Evolutionary conservation across 2,329 filamentous ascomycete species (phyloP).

Genomic region (Colletotrichum sp.): DNA sequence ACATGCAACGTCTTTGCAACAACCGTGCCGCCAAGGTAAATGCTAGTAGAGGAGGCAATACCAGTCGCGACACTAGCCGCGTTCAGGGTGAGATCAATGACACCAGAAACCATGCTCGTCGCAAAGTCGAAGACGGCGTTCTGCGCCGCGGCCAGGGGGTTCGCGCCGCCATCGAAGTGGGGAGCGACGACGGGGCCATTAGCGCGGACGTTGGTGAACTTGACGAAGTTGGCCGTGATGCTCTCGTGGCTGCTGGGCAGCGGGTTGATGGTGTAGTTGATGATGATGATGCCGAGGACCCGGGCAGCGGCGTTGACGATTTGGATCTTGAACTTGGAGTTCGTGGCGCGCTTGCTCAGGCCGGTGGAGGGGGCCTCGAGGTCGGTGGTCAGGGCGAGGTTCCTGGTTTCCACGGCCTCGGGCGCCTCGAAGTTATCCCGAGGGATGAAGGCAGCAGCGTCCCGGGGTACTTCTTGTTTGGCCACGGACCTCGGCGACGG

Average conservation of each 20-base stretch:
- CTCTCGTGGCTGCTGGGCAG: background rate
- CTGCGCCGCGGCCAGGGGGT: background rate
- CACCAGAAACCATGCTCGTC: background rate
- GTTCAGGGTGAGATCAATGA: rapidly evolving
- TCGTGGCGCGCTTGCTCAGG: background rate
- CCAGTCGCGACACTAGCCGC: background rate
- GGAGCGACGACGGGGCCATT: background rate
- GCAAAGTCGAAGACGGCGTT: background rate
- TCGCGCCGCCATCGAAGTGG: background rate
- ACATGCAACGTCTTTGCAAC: background rate
- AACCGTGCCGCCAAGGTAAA: rapidly evolving
- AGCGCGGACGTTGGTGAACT: background rate
- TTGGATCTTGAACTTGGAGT: background rate
- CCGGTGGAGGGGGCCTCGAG: background rate
- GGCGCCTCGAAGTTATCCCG: rapidly evolving
- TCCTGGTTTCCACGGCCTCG: background rate
- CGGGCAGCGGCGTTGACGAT: background rate
- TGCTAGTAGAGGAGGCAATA: background rate
- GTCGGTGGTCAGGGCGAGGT: background rate
- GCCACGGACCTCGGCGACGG: background rate
- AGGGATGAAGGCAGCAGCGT: background rate
- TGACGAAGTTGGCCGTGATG: background rate
- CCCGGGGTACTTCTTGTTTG: rapidly evolving
- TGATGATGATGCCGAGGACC: background rate
- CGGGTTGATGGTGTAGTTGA: background rate